Evolutionary conservation across 2,329 filamentous ascomycete species (phyloP).

Genomic region (Penicillium paneum): DNA sequence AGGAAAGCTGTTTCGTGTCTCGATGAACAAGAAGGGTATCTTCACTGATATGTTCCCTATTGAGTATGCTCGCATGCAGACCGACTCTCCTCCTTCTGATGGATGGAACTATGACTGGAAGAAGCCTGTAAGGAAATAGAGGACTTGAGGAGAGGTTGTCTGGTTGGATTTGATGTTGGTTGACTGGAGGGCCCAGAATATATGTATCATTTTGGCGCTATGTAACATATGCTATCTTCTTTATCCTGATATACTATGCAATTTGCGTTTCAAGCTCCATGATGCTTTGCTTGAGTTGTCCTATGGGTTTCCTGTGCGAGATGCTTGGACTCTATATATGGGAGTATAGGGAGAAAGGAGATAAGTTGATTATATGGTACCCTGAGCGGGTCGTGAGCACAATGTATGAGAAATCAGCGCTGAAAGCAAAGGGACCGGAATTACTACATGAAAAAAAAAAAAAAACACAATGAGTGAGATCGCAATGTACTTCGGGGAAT

Average conservation of each 20-base stretch:
- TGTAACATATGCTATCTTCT: slow-evolving; percentile 26
- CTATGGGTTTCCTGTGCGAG: background rate
- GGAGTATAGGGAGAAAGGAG: background rate
- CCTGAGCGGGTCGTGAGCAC: slow-evolving; percentile 4
- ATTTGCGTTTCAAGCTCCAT: background rate
- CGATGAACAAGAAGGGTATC: slow-evolving; percentile 86
- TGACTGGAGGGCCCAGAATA: slow-evolving; percentile 6
- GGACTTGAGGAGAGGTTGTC: background rate
- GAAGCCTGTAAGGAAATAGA: slow-evolving; percentile 44
- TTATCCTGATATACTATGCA: background rate
- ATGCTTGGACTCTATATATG: background rate
- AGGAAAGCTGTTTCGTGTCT: slow-evolving; percentile 71
- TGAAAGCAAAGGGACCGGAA: slow-evolving; percentile 6
- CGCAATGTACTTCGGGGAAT: slow-evolving; percentile 24
- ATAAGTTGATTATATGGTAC: slow-evolving; percentile 11
- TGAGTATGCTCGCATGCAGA: slow-evolving; percentile 73
- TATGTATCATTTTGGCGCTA: slow-evolving; percentile 26
- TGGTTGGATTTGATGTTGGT: background rate
- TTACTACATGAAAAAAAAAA: slow-evolving; percentile 22
- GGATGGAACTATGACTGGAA: slow-evolving; percentile 97
- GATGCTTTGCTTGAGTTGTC: background rate
- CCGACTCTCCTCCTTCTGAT: slow-evolving; percentile 71
- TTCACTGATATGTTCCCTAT: slow-evolving; percentile 76
- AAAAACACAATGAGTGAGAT: slow-evolving; percentile 16
- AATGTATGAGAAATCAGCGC: slow-evolving; percentile 13